Evolutionary conservation across 1,284 basidiomycete species (phyloP).

Genomic region (Polyporus tsugae): DNA sequence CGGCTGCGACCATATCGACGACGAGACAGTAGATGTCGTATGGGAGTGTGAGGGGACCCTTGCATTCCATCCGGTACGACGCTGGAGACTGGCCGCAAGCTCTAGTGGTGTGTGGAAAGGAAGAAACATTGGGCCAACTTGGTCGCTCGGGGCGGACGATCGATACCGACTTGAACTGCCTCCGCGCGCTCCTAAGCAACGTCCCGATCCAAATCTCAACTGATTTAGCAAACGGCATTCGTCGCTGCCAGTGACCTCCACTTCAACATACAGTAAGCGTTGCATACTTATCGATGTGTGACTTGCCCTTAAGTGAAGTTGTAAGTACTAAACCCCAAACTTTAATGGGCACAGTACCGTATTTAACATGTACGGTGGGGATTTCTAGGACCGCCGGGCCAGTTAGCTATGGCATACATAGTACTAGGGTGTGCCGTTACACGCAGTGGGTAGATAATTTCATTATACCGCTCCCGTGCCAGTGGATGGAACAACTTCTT

Average conservation of each 20-base stretch:
- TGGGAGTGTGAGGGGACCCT: not conserved
- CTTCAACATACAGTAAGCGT: too few relatives aligned
- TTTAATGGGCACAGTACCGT: too few relatives aligned
- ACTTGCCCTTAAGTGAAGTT: too few relatives aligned
- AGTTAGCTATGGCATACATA: too few relatives aligned
- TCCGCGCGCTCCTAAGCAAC: not conserved
- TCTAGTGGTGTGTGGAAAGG: not conserved
- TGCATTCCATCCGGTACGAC: not conserved
- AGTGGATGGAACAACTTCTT: not conserved
- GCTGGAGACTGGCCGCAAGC: not conserved
- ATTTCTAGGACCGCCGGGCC: too few relatives aligned
- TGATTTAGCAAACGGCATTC: not conserved
- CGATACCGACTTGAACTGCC: not conserved
- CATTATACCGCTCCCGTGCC: not conserved
- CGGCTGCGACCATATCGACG: not conserved
- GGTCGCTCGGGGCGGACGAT: not conserved
- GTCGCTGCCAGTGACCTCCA: too few relatives aligned
- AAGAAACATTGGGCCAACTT: not conserved
- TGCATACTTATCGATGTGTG: too few relatives aligned
- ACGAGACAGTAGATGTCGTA: constrained; percentile 7
- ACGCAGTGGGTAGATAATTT: too few relatives aligned
- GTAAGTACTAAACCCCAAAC: too few relatives aligned
- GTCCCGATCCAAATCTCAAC: not conserved
- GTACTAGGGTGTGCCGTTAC: too few relatives aligned
- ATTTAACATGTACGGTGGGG: too few relatives aligned